These are phyloP conservation scores for Stagonosporopsis rhizophila DNA, from an alignment of 2,329 filamentous ascomycete species.

Conservation along the genomic window DNA sequence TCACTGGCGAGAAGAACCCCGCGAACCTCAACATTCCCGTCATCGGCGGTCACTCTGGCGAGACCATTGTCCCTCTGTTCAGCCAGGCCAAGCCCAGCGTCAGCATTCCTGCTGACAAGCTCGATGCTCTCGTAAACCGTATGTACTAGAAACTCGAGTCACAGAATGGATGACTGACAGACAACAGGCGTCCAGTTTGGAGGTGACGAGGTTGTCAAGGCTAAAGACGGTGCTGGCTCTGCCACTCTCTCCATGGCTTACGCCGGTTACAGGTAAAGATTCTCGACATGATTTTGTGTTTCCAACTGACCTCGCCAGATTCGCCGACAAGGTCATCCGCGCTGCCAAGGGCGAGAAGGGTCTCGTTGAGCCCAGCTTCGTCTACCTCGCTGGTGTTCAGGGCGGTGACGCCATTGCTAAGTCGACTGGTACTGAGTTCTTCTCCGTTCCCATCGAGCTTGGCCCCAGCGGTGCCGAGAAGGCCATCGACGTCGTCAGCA, in stretches of 20 bases:
- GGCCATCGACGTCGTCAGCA: constrained; percentile 78
- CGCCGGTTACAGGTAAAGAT: constrained; percentile 83
- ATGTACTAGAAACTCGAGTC: constrained; percentile 38
- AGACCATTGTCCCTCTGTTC: constrained; percentile 97
- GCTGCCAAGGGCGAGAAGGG: constrained; percentile 88
- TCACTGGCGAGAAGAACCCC: constrained; percentile 82
- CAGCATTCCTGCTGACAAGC: constrained; percentile 85
- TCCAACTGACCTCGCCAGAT: constrained; percentile 60
- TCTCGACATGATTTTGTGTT: not conserved
- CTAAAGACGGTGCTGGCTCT: constrained; percentile 89
- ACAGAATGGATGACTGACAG: constrained; percentile 1
- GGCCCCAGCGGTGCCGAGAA: constrained; percentile 87
- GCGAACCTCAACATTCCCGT: constrained; percentile 87
- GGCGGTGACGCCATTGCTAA: constrained; percentile 87
- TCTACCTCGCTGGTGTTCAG: constrained; percentile 89
- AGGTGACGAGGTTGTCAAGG: constrained; percentile 95
- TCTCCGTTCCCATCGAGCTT: constrained; percentile 94
- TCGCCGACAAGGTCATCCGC: constrained; percentile 92
- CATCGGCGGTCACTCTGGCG: constrained; percentile 95
- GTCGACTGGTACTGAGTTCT: constrained; percentile 85
- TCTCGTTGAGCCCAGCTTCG: constrained; percentile 91
- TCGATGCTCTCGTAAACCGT: constrained; percentile 89
- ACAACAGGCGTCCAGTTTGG: constrained; percentile 83
- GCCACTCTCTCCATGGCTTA: constrained; percentile 95
- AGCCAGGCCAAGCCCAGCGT: constrained; percentile 84